Base-by-base conservation (phyloP, 495 filamentous ascomycete species). In the Hypoxylon cercidicola region DNA sequence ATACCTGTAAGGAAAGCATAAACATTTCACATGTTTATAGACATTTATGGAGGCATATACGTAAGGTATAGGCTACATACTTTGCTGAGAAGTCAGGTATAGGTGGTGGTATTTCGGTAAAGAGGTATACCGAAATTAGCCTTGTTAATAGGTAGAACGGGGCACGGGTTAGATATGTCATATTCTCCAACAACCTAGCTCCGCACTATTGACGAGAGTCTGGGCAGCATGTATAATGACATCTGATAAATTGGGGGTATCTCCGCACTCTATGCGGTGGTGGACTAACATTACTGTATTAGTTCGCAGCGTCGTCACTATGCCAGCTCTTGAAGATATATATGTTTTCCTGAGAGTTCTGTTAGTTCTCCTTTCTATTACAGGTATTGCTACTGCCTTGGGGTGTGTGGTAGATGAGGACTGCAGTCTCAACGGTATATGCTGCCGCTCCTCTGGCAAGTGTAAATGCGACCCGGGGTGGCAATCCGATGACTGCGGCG, bases 391-490 rank as follows among this genome's bases (percentile, higher is more conserved):
- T 32, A 19, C 23, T 40, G 39, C 35, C 13, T 8, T 34, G 18
- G 37, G 45, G 25, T 79, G 76, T 55, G 28, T 37, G 1, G 72
- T 69, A 13, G 73, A 79, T 52, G 76, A 81, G n/a, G 74, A 81
- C 47, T 81, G 78, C 47, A 75, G 71, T 23, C 73, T 78, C 9
- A 79, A 77, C 35, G 77, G 77, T 5, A 32, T 78, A 34, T 79
- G 76, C 53, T n/a, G 41, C 19, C 23, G 41, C 28, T 34, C 64
- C 11, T 50, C 18, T 1, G 62, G 60, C 6, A 48, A 15, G 4
- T 79, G 77, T 40, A 44, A 54, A 18, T 79, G 78, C 34, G 77
- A 81, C 52, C 66, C 72, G 2, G 77, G 77, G 8, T 79, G 78
- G 78, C 69, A 66, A 8, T 74, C 65, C 1, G 53, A 55, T 18